Base-by-base conservation (phyloP, 1,284 basidiomycete species). In the Sporisorium graminicola region DNA sequence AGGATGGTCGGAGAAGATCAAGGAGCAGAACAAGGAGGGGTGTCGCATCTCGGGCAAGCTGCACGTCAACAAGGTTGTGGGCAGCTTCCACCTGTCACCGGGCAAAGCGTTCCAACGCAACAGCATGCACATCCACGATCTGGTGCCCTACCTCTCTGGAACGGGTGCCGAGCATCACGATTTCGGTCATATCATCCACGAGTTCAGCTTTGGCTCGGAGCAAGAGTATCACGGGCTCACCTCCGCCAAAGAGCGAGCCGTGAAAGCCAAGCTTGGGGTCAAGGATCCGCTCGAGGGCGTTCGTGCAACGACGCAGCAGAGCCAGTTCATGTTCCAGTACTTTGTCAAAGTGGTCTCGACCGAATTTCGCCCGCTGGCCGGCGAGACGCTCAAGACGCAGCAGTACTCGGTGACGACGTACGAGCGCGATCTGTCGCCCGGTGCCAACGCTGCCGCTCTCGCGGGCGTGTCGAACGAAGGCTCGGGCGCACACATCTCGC, bases 371-470 rank as follows among this genome's bases (percentile, higher is more conserved):
- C 55, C 68, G 9, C 62, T 85, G 43, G 46, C 67, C 6, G 79
- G 77, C 12, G 65, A 78, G 43, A 37, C 59, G 13, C 88, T 93
- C 80, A 92, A 92, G 81, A 91, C 92, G 1, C 91, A 93, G 80
- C 95, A 98, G 87, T 99, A 98, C 87, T 95, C 93, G 74, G 92
- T 93, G 2, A 99, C 97, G 2, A 92, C 93, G 74, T 98, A 98
- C 86, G 96, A 99, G 87, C 92, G 97, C 22, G 94, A 99, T 86
- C 88, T 75, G 18, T 65, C 68, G 29, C 71, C 71, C 0, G 67
- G 62, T 14, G 63, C 70, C 43, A 74, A 65, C 24, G 75, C 75
- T 2, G 61, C 49, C 1, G 65, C 62, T 1, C 54, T 70, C 0
- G 76, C 76, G 9, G 71, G 66, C 1, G n/a, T 75, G 58, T 59